Evolutionary conservation across 768 basidiomycete species (phyloP), one percentile per base, ranked within the genome.

Genomic region (Paxillus involutus): DNA sequence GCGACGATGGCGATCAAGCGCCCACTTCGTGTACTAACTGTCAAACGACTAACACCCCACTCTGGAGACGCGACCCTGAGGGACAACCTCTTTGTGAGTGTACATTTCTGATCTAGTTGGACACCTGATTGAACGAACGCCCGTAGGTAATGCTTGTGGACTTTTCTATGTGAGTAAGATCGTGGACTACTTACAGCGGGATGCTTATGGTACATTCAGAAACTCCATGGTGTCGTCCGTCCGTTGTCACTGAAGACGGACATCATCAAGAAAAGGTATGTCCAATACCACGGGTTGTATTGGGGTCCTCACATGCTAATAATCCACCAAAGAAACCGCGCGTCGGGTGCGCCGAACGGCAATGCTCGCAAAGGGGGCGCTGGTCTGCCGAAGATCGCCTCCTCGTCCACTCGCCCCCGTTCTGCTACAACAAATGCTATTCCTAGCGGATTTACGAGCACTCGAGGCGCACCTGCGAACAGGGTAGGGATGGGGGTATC

Each of bases 171-270:
- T 92, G 69, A 80, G 89, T 85, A 16, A 11, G 7, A n/a, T 9
- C 33, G 33, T 35, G 26, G 21, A 14, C 35, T 50, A 57, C 39
- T 21, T n/a, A 1, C 17, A 51, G 44, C 32, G 19, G 30, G 19
- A 32, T 54, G 7, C 63, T 68, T 0, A 71, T 33, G 4, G n/a
- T 12, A 36, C 17, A 30, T 61, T 49, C 61, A 95, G 91, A 98
- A 98, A 85, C 75, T 98, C 37, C 96, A 98, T 64, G 94, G 94
- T 44, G 94, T 98, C 47, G 91, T 94, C 6, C 83, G 96, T 50
- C 96, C 96, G 8, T 76, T 96, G 59, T 95, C 94, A 37, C 80
- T 98, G 57, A 97, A 97, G 80, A 98, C 95, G 41, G 93, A 98
- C 68, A 89, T 95, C 44, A 97, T 96, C 73, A 97, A 98, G 85